Base-by-base conservation (phyloP, 306 rosid species). In the Gynostemma pentaphyllum region DNA sequence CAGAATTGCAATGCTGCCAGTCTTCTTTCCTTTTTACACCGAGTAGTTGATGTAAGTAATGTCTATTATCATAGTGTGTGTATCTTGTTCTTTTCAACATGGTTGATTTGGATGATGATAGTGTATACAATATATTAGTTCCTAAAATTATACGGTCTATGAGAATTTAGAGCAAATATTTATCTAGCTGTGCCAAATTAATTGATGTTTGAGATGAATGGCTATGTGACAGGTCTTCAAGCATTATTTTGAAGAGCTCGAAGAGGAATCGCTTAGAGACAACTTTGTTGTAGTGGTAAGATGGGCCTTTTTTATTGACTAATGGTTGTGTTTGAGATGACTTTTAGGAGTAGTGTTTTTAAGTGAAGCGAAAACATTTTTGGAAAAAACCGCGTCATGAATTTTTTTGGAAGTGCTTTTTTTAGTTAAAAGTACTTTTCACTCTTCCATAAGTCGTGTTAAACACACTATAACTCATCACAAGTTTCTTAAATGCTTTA, bases 1-100 rank as follows among this genome's bases (percentile, higher is more conserved):
- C 97, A 94, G 80, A 94, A 94, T 60, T 88, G 99, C 80, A 94
- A 94, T 81, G 99, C 95, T 2, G 97, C 97, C n/a, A 88, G 99
- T 71, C 79, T 94, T 75, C 72, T 88, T 69, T 94, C 82, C 75
- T 94, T 94, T 75, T 81, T 94, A 40, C 99, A 94, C 77, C 90
- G 99, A 15, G 41, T 79, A 19, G 90, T 94, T 65, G 99, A 88
- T 81, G 97, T 94, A 72, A 86, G 97, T 14, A 9, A 61, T 56
- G 11, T 62, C 26, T 45, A 49, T 70, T 30, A 49, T 76, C 68
- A 9, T 70, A 4, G 16, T 14, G 41, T 19, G 23, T 13, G 49
- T 15, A 12, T 7, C 22, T 61, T 22, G 49, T 13, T 40, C 1
- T 40, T 23, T 15, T 5, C 14, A 61, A 22, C 66, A 60, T 7